These are phyloP conservation scores for Colletotrichum lentis DNA, from an alignment of 2,329 filamentous ascomycete genomes.

Conservation along the genomic window DNA sequence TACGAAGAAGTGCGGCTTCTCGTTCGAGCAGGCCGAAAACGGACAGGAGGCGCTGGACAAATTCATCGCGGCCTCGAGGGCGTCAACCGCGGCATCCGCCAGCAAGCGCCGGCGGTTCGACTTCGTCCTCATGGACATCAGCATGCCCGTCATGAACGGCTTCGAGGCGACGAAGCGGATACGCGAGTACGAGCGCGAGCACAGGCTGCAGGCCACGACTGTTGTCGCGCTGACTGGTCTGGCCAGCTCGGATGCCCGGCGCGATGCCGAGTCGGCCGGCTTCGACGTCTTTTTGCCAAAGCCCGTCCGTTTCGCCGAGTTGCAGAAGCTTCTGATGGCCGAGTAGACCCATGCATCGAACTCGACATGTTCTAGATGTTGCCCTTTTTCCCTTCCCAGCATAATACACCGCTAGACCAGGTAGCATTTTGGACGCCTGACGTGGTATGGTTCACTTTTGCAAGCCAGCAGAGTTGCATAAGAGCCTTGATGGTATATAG, in stretches of 20 bases:
- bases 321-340: slow-evolving; percentile 49
- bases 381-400: no score
- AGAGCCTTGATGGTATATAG: background rate
- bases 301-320: slow-evolving; percentile 55
- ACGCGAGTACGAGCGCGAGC: slow-evolving; percentile 56
- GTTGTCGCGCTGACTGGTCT: slow-evolving; percentile 63
- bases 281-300: slow-evolving; percentile 62
- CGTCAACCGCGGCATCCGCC: background rate
- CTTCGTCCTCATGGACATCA: slow-evolving; percentile 58
- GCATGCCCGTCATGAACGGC: slow-evolving; percentile 65
- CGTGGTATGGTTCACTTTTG: background rate
- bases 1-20: slow-evolving; percentile 52
- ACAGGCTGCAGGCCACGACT: slow-evolving; percentile 51
- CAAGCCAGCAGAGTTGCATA: background rate
- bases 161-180: slow-evolving; percentile 59
- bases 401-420: background rate
- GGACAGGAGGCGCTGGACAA: slow-evolving; percentile 57
- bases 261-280: slow-evolving; percentile 58
- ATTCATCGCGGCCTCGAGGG: slow-evolving; percentile 47
- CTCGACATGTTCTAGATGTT: background rate
- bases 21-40: slow-evolving; percentile 54
- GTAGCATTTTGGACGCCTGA: background rate
- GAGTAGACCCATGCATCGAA: background rate
- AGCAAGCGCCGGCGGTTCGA: slow-evolving; percentile 43
- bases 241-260: slow-evolving; percentile 57